Base-by-base conservation (phyloP, 2,329 filamentous ascomycete species). In the Ceratocystis lukuohia region DNA sequence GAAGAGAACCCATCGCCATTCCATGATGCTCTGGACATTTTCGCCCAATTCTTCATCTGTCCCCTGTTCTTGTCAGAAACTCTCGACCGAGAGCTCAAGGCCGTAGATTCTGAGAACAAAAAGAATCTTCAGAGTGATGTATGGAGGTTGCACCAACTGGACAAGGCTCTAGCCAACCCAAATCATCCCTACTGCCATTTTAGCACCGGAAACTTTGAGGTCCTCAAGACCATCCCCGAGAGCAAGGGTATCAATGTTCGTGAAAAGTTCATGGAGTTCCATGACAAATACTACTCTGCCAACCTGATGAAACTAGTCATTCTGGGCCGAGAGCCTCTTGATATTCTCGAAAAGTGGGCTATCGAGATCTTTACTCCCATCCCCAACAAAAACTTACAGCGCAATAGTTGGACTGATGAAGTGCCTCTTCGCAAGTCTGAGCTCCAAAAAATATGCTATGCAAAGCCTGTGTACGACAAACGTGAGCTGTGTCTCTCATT, bases 41-140 rank as follows among this genome's bases (percentile, higher is more conserved):
- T 96, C 75, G 88, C 92, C 12, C 91, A 96, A 74, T 96, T 96
- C 77, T 96, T 96, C 75, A 87, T 96, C 70, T 83, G 88, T 69
- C 92, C 92, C 0, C 80, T 96, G 44, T 96, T 96, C 74, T 80
- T 95, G 8, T 85, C 88, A 65, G 90, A 86, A 70, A 94, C 91
- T 0, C 76, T 96, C 62, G 92, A 96, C 71, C 84, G 92, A 62
- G 92, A 96, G 76, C 80, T 96, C 69, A 86, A 83, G 70, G 92
- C 92, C 0, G 92, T 96, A 22, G 91, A 96, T 73, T 96, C 91
- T 4, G 92, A 96, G 75, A 96, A 96, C 78, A 96, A 96, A 82
- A 96, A 96, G 82, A 96, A 96, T 71, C 78, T 96, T 62, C 92
- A 96, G 76, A 93, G 85, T 74, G 92, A 96, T 72, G 83, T 84